These are phyloP conservation scores for Agapanthus africanus DNA, from an alignment of 106 monocot species.

Conservation along the genomic window DNA sequence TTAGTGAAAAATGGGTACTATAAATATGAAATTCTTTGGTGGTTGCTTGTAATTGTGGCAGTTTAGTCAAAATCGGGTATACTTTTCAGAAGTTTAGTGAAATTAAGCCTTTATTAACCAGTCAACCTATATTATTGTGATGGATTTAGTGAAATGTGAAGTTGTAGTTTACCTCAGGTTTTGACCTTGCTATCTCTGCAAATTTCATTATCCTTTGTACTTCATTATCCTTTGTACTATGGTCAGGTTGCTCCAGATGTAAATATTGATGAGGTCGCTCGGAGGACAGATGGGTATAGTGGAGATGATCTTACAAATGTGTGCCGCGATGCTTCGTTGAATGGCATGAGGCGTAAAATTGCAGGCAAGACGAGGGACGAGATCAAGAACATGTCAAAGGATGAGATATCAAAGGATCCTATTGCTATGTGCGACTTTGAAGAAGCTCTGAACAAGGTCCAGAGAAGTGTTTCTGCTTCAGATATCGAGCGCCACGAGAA, in stretches of 20 bases:
- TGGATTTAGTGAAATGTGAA: too few species aligned
- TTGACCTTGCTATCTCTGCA: background rate
- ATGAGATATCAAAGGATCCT: conserved; percentile 95
- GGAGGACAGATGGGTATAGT: conserved; percentile 80
- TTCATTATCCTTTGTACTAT: background rate
- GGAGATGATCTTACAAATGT: conserved; percentile 92
- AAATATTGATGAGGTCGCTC: conserved; percentile 81
- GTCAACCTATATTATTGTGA: too few species aligned
- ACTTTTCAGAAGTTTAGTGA: too few species aligned
- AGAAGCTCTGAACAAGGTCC: conserved; percentile 88
- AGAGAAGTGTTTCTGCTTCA: conserved; percentile 78
- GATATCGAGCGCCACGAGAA: conserved; percentile 96
- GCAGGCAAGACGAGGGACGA: conserved; percentile 68
- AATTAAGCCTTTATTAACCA: too few species aligned
- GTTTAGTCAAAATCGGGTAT: too few species aligned
- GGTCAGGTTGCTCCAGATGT: conserved; percentile 77
- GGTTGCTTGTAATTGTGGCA: too few species aligned
- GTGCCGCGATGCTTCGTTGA: conserved; percentile 77
- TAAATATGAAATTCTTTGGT: too few species aligned
- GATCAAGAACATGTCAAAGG: conserved; percentile 93
- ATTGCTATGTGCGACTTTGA: conserved; percentile 95
- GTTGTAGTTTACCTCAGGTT: too few species aligned
- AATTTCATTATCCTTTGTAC: background rate
- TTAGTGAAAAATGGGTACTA: too few species aligned
- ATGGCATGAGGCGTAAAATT: too few species aligned